phyloP scores from a whole-genome alignment of 805 yeast genomes.

The Saccharomyces jurei region DNA sequence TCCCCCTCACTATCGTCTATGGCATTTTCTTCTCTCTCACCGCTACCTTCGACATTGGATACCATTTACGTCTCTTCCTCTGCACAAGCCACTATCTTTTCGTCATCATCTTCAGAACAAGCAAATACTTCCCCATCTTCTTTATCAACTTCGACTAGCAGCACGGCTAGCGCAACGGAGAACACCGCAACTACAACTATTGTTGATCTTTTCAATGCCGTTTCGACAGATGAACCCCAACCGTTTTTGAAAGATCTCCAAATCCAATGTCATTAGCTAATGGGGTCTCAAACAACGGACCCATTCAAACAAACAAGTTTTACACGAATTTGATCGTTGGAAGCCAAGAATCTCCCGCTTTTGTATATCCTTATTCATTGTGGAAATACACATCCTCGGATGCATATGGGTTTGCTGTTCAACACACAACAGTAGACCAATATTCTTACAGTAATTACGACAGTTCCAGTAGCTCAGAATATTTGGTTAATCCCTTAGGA shows the following conservation, averaged over 20 bases:
- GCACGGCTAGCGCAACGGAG: constrained; percentile 10
- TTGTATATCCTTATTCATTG: constrained; percentile 59
- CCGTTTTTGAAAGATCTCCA: constrained; percentile 39
- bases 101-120: constrained; percentile 1
- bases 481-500: constrained; percentile 48
- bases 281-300: constrained; percentile 39
- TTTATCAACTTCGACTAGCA: constrained; percentile 1
- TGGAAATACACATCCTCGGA: constrained; percentile 41
- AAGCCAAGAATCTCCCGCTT: constrained; percentile 45
- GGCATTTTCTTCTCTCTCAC: background rate
- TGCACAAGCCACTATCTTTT: constrained; percentile 1
- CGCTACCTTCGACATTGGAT: constrained; percentile 1
- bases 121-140: constrained; percentile 1
- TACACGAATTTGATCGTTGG: constrained; percentile 57
- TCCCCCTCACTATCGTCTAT: background rate
- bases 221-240: constrained; percentile 40
- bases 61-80: constrained; percentile 4
- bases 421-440: constrained; percentile 47
- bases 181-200: constrained; percentile 16
- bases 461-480: constrained; percentile 56
- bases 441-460: constrained; percentile 40
- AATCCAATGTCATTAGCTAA: constrained; percentile 40
- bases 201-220: constrained; percentile 41
- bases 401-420: constrained; percentile 53
- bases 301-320: constrained; percentile 68